These are phyloP conservation scores for Wickerhamiella kurtzmanii DNA, from an alignment of 805 yeast species.

Conservation along the genomic window DNA sequence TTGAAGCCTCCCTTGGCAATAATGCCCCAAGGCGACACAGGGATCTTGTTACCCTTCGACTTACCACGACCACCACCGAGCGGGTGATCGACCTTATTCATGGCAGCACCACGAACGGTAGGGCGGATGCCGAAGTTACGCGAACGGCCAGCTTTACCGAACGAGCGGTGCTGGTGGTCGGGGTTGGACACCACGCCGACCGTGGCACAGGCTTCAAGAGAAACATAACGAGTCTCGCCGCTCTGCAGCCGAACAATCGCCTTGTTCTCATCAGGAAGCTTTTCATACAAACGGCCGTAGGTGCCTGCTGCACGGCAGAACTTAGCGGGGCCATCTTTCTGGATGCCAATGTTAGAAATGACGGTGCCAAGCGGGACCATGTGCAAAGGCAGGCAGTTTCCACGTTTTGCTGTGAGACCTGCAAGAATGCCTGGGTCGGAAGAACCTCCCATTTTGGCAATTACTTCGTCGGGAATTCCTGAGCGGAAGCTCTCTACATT, in stretches of 20 bases:
- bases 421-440: conserved; percentile 84
- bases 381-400: conserved; percentile 83
- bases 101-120: conserved; percentile 92
- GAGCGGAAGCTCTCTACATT: conserved; percentile 72
- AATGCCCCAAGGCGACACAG: conserved; percentile 95
- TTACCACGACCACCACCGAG: conserved; percentile 99
- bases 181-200: conserved; percentile 85
- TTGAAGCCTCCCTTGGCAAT: conserved; percentile 82
- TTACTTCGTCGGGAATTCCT: conserved; percentile 69
- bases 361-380: conserved; percentile 94
- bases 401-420: conserved; percentile 77
- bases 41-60: conserved; percentile 85
- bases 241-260: conserved; percentile 75
- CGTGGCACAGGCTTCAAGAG: conserved; percentile 81
- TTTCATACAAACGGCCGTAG: conserved; percentile 75
- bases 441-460: conserved; percentile 78
- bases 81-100: conserved; percentile 96
- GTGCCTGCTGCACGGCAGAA: conserved; percentile 92
- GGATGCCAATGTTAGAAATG: conserved; percentile 74
- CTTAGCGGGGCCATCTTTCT: conserved; percentile 65
- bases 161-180: conserved; percentile 74
- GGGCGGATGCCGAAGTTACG: conserved; percentile 92
- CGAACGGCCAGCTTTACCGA: conserved; percentile 95
- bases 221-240: conserved; percentile 88
- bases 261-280: conserved; percentile 50